Percentiles rank a stretch among this genome's conserved stretches.
phyloP scores from a whole-genome alignment of 1,139 yeast species.

The Hyphopichia burtonii region DNA sequence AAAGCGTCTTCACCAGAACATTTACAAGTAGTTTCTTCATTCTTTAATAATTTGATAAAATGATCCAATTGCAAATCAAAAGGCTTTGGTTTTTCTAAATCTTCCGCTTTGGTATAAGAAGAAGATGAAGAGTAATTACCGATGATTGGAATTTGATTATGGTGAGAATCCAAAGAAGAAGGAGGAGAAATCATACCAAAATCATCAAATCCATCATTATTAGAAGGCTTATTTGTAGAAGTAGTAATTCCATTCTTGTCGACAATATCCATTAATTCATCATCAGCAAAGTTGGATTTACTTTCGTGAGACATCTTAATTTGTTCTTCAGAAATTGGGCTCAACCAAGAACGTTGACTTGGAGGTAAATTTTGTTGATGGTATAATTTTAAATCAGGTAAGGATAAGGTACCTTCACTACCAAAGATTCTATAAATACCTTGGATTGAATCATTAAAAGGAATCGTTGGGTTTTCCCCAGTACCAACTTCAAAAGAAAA shows the following conservation, averaged over 20 bases:
- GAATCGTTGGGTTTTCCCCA: conserved; percentile 44
- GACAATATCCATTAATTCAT: conserved; percentile 8
- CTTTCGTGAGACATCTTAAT: conserved; percentile 18
- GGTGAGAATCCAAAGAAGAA: conserved; percentile 1
- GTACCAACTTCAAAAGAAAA: conserved; percentile 43
- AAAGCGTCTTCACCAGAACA: conserved; percentile 45
- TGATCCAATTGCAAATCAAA: conserved; percentile 42
- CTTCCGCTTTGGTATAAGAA: background rate
- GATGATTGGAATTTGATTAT: conserved; percentile 1
- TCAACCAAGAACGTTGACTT: conserved; percentile 29
- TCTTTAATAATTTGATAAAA: conserved; percentile 34
- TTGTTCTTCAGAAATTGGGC: conserved; percentile 28
- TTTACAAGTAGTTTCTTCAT: conserved; percentile 28
- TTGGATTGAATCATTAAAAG: conserved; percentile 28
- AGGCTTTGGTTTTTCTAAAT: conserved; percentile 15
- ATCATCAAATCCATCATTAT: background rate
- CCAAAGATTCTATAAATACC: conserved; percentile 45
- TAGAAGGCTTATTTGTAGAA: background rate
- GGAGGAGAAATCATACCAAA: conserved; percentile 2
- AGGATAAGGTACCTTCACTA: conserved; percentile 38
- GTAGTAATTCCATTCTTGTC: background rate
- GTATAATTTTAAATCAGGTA: conserved; percentile 41
- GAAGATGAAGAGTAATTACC: background rate
- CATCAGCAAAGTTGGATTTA: background rate
- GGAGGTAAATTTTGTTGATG: conserved; percentile 22